Conservation (phyloP, 139 green algal species). For the Coelastrella sp. region DNA sequence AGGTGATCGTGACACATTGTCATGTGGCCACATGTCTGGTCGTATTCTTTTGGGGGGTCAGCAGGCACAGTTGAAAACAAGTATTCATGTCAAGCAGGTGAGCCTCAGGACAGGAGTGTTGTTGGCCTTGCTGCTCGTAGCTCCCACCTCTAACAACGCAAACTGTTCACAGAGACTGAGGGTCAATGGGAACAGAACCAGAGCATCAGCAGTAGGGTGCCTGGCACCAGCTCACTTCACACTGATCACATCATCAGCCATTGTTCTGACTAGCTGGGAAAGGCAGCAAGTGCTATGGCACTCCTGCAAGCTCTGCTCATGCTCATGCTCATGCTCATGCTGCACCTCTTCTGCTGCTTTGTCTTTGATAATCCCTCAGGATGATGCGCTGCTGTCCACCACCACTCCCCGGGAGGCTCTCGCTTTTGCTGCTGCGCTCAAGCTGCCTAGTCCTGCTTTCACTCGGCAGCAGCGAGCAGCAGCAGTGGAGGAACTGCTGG, state of each 20-base stretch:
- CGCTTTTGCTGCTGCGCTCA: slow-evolving; percentile 66
- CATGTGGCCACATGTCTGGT: neutral
- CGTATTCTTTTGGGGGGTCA: neutral
- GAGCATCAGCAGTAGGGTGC: too few species aligned
- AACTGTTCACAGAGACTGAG: too few species aligned
- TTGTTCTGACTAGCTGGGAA: too few species aligned
- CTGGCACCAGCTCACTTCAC: too few species aligned
- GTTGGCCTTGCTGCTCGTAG: too few species aligned
- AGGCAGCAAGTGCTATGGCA: too few species aligned
- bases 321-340: neutral
- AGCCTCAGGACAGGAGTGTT: too few species aligned
- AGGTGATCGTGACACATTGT: slow-evolving; percentile 9
- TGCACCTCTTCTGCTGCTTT: neutral
- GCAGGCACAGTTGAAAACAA: slow-evolving; percentile 18
- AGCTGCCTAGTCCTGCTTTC: slow-evolving; percentile 30
- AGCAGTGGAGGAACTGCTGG: slow-evolving; percentile 7
- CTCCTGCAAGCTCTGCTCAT: neutral
- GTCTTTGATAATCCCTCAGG: too few species aligned
- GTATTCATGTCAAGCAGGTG: slow-evolving; percentile 49
- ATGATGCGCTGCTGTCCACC: slow-evolving; percentile 67
- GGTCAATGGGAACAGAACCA: too few species aligned
- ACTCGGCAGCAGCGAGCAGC: neutral
- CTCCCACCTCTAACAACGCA: too few species aligned
- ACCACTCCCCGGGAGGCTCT: slow-evolving; percentile 72
- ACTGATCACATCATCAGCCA: too few species aligned